These are phyloP conservation scores for Mortierella sp. DNA, from an alignment of 371 early-diverging fungal species.

Conservation along the genomic window DNA sequence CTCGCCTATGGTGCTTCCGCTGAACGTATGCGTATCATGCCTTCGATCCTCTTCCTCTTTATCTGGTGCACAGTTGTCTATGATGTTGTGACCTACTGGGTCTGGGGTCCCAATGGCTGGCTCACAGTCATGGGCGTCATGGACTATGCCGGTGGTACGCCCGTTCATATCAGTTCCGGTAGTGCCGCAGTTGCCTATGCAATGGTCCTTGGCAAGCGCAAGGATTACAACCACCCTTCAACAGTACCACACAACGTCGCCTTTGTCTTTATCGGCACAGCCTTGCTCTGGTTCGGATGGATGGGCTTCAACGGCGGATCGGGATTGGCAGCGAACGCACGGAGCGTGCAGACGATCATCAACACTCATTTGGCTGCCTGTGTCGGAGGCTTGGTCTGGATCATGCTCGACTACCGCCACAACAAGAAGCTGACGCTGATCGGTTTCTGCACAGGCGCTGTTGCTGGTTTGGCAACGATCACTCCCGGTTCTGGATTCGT, in stretches of 20 bases:
- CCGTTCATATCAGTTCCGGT: constrained; percentile 89
- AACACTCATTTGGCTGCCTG: constrained; percentile 80
- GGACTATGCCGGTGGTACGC: constrained; percentile 91
- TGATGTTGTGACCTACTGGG: constrained; percentile 84
- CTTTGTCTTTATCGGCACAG: constrained; percentile 82
- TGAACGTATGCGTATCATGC: constrained; percentile 84
- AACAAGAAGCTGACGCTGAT: constrained; percentile 75
- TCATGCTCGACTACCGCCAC: constrained; percentile 74
- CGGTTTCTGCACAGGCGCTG: constrained; percentile 87
- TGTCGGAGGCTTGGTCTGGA: constrained; percentile 78
- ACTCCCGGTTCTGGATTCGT: constrained; percentile 94
- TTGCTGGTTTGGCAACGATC: constrained; percentile 91
- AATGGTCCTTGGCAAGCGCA: constrained; percentile 80
- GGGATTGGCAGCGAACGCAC: constrained; percentile 76
- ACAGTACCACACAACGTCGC: constrained; percentile 83
- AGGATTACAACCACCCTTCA: constrained; percentile 69
- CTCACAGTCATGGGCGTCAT: constrained; percentile 71
- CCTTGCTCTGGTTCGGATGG: constrained; percentile 87
- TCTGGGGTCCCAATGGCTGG: constrained; percentile 85
- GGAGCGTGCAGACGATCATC: constrained; percentile 78
- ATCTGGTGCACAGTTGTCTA: constrained; percentile 89
- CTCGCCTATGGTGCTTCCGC: constrained; percentile 87
- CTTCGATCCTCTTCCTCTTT: constrained; percentile 82
- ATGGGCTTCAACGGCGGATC: constrained; percentile 72
- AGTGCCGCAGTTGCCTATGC: constrained; percentile 86